Conservation (phyloP, 306 rosid species). For the Dalbergia cultrata region DNA sequence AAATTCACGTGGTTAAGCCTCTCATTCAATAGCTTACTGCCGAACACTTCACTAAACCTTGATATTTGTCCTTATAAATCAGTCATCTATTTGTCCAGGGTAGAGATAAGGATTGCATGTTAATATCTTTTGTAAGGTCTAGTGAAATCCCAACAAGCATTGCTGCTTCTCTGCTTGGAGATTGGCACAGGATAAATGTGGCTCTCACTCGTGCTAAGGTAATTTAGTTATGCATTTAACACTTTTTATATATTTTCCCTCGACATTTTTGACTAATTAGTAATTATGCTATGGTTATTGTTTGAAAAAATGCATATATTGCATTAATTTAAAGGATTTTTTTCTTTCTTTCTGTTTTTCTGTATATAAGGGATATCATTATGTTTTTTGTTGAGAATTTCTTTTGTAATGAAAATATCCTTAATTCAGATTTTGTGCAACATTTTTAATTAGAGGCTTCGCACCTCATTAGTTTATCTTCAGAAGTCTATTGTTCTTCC, state of each 20-base stretch:
- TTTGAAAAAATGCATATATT: constrained; percentile 14
- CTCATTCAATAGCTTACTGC: neutral
- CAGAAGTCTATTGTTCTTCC: neutral
- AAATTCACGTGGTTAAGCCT: neutral
- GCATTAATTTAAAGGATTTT: neutral
- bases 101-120: constrained; percentile 94
- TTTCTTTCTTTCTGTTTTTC: neutral
- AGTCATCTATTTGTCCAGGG: constrained; percentile 63
- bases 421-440: neutral
- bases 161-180: constrained; percentile 84
- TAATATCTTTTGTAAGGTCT: constrained; percentile 90
- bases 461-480: neutral
- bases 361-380: constrained; percentile 6
- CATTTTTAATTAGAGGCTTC: neutral
- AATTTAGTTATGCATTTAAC: neutral
- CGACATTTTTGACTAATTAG: neutral
- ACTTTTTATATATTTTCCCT: neutral
- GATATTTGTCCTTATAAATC: constrained; percentile 6
- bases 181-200: constrained; percentile 96
- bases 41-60: constrained; percentile 10
- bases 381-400: neutral
- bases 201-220: constrained; percentile 98
- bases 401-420: neutral
- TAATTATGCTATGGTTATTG: neutral
- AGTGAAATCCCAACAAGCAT: constrained; percentile 75